Percentiles rank a stretch among this genome's conserved stretches.
Evolutionary conservation across 768 basidiomycete species (phyloP).

Genomic region (Butyriboletus loyo): DNA sequence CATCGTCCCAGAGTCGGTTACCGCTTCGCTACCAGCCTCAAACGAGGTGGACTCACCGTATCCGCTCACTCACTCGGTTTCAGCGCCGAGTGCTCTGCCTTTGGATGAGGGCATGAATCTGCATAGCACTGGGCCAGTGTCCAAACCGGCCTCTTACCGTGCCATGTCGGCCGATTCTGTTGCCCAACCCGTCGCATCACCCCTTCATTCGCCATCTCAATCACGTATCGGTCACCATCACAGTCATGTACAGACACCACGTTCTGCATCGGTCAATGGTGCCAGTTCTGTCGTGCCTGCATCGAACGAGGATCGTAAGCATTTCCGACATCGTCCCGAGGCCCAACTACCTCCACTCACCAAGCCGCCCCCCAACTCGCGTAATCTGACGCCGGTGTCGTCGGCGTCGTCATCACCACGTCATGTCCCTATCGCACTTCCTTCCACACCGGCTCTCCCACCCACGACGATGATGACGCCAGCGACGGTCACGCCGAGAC

Average conservation of each 20-base stretch:
- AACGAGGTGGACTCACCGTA: conserved; percentile 17
- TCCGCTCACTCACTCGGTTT: conserved; percentile 37
- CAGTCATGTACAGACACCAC: conserved; percentile 6
- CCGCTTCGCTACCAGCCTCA: conserved; percentile 24
- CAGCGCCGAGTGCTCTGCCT: conserved; percentile 42
- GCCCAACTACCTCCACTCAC: conserved; percentile 13
- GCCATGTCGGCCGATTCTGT: conserved; percentile 26
- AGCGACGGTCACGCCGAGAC: conserved; percentile 41
- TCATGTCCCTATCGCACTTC: conserved; percentile 32
- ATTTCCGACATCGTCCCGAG: conserved; percentile 16
- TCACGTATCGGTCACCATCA: conserved; percentile 14
- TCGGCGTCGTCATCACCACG: conserved; percentile 59
- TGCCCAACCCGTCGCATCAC: conserved; percentile 4
- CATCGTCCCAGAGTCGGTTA: conserved; percentile 38
- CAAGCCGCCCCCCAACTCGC: conserved; percentile 38
- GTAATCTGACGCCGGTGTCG: conserved; percentile 53
- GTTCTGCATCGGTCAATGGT: conserved; percentile 18
- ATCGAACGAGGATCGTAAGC: conserved; percentile 24
- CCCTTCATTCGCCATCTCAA: conserved; percentile 25
- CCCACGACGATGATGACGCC: conserved; percentile 43
- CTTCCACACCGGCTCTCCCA: conserved; percentile 32
- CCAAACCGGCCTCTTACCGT: conserved; percentile 26
- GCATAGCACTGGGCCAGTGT: conserved; percentile 8
- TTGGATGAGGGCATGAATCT: conserved; percentile 12
- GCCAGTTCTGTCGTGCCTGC: conserved; percentile 22